Base-by-base conservation (phyloP, 1,284 basidiomycete genomes). In the Fomes fomentarius region DNA sequence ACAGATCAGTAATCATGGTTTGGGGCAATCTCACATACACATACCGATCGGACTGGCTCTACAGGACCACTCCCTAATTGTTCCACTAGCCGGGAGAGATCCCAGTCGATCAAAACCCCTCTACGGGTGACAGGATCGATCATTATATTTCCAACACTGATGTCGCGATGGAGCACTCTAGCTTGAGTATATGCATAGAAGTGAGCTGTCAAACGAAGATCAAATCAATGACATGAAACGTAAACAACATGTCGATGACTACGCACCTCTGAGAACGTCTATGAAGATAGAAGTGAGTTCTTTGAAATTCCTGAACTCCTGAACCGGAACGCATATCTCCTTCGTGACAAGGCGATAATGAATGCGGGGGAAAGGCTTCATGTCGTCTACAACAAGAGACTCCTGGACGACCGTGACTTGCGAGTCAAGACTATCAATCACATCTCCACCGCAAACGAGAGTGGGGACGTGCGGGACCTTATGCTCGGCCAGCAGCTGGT, bases 71-170 rank as follows among this genome's bases (percentile, higher is more conserved):
- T 22, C 39, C 37, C 4, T 47, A 11, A 15, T 34, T 26, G 10
- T 14, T 33, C 33, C 42, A 46, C 42, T 63, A 30, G 12, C 12
- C 28, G 52, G 22, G 44, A 51, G 25, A 61, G 25, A 22, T 61
- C 61, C 61, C 58, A 63, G 50, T 63, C 59, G 25, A n/a, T 50
- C 3, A 61, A 42, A 9, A 61, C 10, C 12, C 10, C 26, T 19
- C 28, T 1, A 40, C 34, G 15, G 19, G 22, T 25, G 5, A n/a
- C 9, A 1, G 31, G 41, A 28, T 40, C 34, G 12, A 58, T 58
- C 28, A 61, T 19, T 33, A 61, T 56, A 39, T 61, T 63, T 11
- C 38, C 52, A 15, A 34, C 34, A 30, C 59, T 63, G 49, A 63
- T 35, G 35, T 63, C 54, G n/a, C 52, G 41, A 44, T 63, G 62